Evolutionary conservation across 352 stramenopile species (phyloP), one percentile per base, ranked within the genome.

Genomic region (Pythium monospermum): DNA sequence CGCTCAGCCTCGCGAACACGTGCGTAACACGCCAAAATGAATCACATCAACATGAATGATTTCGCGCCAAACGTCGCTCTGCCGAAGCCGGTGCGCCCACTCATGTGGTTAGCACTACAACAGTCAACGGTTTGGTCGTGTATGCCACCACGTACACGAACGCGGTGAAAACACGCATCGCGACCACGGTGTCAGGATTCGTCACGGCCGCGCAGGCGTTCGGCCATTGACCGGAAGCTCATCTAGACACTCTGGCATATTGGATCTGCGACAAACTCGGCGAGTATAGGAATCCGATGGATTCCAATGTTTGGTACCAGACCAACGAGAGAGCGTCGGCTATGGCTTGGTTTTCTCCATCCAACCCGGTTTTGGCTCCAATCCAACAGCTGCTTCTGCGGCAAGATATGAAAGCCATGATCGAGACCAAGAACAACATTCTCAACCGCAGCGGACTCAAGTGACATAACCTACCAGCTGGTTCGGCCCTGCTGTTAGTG

Each of bases 31-130:
- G n/a, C n/a, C n/a, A n/a, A n/a, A n/a, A n/a, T n/a, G n/a, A n/a
- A n/a, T n/a, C n/a, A n/a, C n/a, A 33, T 53, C 32, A 53, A 53
- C 46, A 44, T 43, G 45, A 26, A 31, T 3, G 45, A 52, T 32
- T 53, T 36, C 46, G 18, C 23, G 21, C 21, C 35, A 4, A n/a
- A 4, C 11, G 46, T 28, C 1, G 23, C 13, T 12, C 21, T 43
- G 12, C 46, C 46, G 8, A 23, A 42, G 8, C 15, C 35, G 3
- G 2, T 11, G 1, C 21, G 4, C 8, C 46, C 33, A 4, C 12
- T 12, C 21, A 21, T 26, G 22, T 53, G 46, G 46, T 2, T 13
- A 3, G 46, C 27, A n/a, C 12, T 53, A 5, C 46, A 53, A 27
- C 33, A 1, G 46, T 44, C 3, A 53, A 53, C n/a, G 35, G 35